Percentiles rank a stretch among this genome's conserved stretches.
Conservation (phyloP, 305 asterid species). For the Fraxinus albicans region DNA sequence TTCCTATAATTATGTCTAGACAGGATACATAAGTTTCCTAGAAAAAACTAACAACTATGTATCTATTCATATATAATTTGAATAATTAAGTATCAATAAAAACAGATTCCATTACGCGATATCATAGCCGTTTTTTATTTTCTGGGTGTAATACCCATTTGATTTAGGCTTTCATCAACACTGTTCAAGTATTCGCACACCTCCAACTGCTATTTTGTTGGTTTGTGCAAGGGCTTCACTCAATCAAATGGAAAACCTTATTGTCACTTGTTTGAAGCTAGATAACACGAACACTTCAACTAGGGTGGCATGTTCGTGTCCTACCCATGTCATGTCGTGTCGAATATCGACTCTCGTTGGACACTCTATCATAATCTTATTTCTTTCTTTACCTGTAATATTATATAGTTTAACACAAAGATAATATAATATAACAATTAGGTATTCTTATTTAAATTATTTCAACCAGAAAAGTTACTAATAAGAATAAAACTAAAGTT, state of each 20-base stretch:
- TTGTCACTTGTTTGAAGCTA: not conserved
- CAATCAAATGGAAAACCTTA: not conserved
- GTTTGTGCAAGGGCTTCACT: not conserved
- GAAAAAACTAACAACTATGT: not conserved
- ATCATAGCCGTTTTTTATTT: not conserved
- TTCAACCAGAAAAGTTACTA: not conserved
- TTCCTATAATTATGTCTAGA: not conserved
- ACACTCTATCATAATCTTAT: not conserved
- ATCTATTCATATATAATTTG: not conserved
- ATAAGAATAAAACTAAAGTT: not conserved
- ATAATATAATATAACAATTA: not conserved
- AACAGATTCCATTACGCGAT: not conserved
- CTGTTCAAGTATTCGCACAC: not conserved
- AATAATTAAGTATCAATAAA: not conserved
- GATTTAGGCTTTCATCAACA: not conserved
- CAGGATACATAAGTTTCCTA: not conserved
- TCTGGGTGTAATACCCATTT: not conserved
- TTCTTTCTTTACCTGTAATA: too few relatives aligned
- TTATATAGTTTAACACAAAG: not conserved
- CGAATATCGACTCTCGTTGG: not conserved
- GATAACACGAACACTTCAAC: not conserved
- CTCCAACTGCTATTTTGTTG: not conserved
- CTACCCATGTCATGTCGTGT: not conserved
- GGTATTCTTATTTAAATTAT: not conserved
- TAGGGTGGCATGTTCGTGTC: not conserved